phyloP scores from a whole-genome alignment of 441 rosid species.

The Gossypium trilobum region DNA sequence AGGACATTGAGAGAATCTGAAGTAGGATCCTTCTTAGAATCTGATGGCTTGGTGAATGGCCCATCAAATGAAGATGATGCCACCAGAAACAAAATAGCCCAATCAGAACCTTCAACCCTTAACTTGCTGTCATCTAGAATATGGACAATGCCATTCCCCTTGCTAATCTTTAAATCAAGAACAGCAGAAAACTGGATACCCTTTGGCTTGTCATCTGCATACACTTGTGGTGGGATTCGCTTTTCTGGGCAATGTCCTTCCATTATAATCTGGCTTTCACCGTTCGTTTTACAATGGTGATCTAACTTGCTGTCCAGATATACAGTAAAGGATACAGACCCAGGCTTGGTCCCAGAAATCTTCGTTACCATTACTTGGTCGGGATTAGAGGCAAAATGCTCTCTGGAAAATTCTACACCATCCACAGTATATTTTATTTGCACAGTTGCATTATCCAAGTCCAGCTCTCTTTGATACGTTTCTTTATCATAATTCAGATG shows the following conservation, averaged over 20 bases:
- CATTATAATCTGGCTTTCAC: conserved; percentile 51
- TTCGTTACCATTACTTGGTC: conserved; percentile 70
- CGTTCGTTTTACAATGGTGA: conserved; percentile 38
- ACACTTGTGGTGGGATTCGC: conserved; percentile 42
- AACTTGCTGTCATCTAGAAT: conserved; percentile 47
- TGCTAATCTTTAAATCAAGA: conserved; percentile 57
- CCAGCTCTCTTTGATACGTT: conserved; percentile 71
- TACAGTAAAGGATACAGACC: conserved; percentile 54
- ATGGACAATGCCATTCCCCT: conserved; percentile 31
- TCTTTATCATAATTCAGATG: conserved; percentile 49
- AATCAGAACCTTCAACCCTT: conserved; percentile 56
- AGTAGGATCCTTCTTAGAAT: conserved; percentile 62
- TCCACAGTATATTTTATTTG: conserved; percentile 56
- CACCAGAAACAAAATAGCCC: conserved; percentile 52
- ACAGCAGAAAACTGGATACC: conserved; percentile 68
- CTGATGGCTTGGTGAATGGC: conserved; percentile 63
- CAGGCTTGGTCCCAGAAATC: conserved; percentile 55
- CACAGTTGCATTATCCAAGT: conserved; percentile 69
- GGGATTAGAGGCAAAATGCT: conserved; percentile 65
- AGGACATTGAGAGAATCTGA: conserved; percentile 37
- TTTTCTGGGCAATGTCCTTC: conserved; percentile 61
- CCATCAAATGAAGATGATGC: conserved; percentile 80
- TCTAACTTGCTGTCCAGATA: conserved; percentile 54
- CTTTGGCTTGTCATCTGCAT: conserved; percentile 38
- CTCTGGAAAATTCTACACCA: conserved; percentile 54